These are phyloP conservation scores for Psilocybe sp. DNA, from an alignment of 768 basidiomycete species.

Conservation along the genomic window DNA sequence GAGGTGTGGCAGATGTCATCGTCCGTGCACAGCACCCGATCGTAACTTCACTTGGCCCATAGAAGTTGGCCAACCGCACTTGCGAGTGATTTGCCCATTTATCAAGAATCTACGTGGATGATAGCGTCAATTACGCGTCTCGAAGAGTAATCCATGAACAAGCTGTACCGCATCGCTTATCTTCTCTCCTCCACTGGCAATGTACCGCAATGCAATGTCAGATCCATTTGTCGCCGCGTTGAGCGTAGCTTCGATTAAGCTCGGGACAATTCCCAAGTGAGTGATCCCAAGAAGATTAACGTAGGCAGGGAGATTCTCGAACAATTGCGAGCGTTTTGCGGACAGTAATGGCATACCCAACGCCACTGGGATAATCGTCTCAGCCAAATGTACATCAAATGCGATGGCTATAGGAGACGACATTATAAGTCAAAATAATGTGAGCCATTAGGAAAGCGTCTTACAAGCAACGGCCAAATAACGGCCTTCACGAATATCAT, in stretches of 20 bases:
- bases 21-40: conserved; percentile 48
- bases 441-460: conserved; percentile 9
- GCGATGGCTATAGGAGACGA: conserved; percentile 37
- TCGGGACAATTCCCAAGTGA: conserved; percentile 50
- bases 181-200: conserved; percentile 51
- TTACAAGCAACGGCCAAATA: conserved; percentile 44
- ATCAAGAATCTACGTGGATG: conserved; percentile 31
- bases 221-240: conserved; percentile 24
- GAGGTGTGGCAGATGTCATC: conserved; percentile 36
- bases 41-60: conserved; percentile 52
- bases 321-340: conserved; percentile 41
- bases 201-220: conserved; percentile 35
- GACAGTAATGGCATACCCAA: conserved; percentile 44
- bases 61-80: conserved; percentile 46
- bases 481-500: conserved; percentile 23
- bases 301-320: conserved; percentile 36
- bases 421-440: background rate
- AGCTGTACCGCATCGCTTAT: conserved; percentile 46
- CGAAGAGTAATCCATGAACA: background rate
- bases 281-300: conserved; percentile 38
- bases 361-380: conserved; percentile 37
- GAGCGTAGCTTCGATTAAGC: conserved; percentile 49
- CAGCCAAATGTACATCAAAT: conserved; percentile 49
- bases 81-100: conserved; percentile 45
- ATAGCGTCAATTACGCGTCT: background rate